A percentile compares a stretch with the other conserved stretches of the same genome.
Conservation (phyloP, 1,284 basidiomycete genomes). For the Trichosporon asahii region DNA sequence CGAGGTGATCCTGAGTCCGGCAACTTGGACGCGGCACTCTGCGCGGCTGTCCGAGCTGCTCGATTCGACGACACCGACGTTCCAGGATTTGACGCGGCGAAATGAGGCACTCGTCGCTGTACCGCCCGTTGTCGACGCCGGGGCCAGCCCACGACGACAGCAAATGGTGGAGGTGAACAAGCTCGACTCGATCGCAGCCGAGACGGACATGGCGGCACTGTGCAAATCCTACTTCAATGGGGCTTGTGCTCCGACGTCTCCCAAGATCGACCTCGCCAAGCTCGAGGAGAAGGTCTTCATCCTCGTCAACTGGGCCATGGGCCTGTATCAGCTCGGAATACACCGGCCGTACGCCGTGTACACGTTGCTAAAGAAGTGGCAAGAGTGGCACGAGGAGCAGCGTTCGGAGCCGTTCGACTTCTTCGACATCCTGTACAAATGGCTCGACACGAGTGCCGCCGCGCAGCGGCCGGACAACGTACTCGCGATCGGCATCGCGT, state of each 20-base stretch:
- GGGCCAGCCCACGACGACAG: constrained; percentile 44
- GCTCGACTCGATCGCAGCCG: constrained; percentile 72
- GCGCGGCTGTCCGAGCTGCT: constrained; percentile 31
- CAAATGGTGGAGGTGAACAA: constrained; percentile 76
- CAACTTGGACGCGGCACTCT: constrained; percentile 58
- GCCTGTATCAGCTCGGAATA: constrained; percentile 74
- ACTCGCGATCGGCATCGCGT: constrained; percentile 65
- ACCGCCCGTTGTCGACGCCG: constrained; percentile 56
- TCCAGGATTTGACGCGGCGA: constrained; percentile 59
- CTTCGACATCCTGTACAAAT: constrained; percentile 64
- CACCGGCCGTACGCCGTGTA: constrained; percentile 78
- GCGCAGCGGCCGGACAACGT: constrained; percentile 62
- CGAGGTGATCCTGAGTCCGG: constrained; percentile 39
- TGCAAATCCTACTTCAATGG: constrained; percentile 62
- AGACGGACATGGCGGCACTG: constrained; percentile 61
- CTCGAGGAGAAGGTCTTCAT: constrained; percentile 64
- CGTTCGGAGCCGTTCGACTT: constrained; percentile 35
- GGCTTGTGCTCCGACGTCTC: constrained; percentile 39
- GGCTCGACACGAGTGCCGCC: constrained; percentile 70
- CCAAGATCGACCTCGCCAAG: constrained; percentile 52
- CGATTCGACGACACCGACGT: constrained; percentile 16
- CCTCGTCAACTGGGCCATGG: constrained; percentile 81
- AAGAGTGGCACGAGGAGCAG: constrained; percentile 52
- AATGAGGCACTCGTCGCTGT: constrained; percentile 75
- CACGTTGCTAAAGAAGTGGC: constrained; percentile 69